phyloP scores from a whole-genome alignment of 1,284 basidiomycete genomes.

The Ceratobasidium sp. region DNA sequence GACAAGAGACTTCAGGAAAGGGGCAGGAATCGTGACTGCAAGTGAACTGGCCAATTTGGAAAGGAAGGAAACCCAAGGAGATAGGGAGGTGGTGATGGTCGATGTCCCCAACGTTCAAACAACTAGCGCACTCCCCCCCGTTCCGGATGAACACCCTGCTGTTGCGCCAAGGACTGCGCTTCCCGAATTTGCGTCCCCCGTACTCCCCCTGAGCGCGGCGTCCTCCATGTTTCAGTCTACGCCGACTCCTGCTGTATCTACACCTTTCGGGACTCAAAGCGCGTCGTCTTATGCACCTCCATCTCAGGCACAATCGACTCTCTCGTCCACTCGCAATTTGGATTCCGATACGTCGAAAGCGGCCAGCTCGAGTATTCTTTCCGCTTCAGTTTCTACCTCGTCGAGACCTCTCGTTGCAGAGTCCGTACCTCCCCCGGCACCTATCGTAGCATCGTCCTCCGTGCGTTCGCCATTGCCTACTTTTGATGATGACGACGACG shows the following conservation, averaged over 20 bases:
- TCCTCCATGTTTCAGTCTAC: constrained; percentile 8
- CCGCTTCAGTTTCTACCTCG: constrained; percentile 10
- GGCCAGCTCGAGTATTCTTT: constrained; percentile 42
- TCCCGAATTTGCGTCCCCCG: background rate
- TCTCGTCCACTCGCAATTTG: background rate
- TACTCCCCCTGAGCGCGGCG: background rate
- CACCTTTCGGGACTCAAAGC: constrained; percentile 12
- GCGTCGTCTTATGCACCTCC: background rate
- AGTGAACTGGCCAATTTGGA: background rate
- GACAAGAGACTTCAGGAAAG: constrained; percentile 58
- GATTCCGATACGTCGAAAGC: constrained; percentile 26
- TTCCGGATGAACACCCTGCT: constrained; percentile 48
- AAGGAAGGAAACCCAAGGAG: background rate
- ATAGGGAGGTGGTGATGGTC: background rate
- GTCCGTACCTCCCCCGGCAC: background rate
- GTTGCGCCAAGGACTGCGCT: background rate
- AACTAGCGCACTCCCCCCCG: too few species aligned
- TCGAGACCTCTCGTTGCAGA: background rate
- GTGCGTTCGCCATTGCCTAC: constrained; percentile 3
- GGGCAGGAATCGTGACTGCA: constrained; percentile 58
- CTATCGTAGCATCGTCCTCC: background rate
- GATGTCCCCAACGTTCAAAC: constrained; percentile 33
- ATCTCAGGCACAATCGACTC: constrained; percentile 11
- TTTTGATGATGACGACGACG: constrained; percentile 65
- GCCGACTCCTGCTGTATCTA: background rate